Percentiles rank a stretch among this genome's conserved stretches.
Conservation (phyloP, 1,284 basidiomycete genomes). For the Moesziomyces sp. region DNA sequence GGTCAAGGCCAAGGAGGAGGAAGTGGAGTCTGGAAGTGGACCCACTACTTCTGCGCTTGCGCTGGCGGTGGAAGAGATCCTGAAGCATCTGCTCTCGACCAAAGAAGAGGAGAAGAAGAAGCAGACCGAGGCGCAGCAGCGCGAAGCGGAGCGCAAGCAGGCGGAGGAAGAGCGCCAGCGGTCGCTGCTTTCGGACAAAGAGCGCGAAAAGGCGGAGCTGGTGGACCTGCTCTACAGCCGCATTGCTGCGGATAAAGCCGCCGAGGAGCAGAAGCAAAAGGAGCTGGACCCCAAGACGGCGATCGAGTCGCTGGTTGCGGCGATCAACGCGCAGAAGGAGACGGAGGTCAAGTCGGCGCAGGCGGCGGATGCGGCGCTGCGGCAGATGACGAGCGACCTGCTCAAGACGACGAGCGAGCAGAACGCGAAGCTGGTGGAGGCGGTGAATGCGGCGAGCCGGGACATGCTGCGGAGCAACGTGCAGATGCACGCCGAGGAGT, state of each 20-base stretch:
- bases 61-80: slow-evolving; percentile 60
- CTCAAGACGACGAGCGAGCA: slow-evolving; percentile 50
- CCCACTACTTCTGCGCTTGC: slow-evolving; percentile 47
- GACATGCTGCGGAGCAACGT: slow-evolving; percentile 58
- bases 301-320: slow-evolving; percentile 57
- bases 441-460: slow-evolving; percentile 49
- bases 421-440: slow-evolving; percentile 52
- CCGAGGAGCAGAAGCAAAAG: slow-evolving; percentile 30
- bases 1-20: slow-evolving; percentile 12
- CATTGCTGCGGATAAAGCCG: slow-evolving; percentile 37
- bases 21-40: slow-evolving; percentile 6
- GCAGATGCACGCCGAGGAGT: slow-evolving; percentile 56
- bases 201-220: slow-evolving; percentile 48
- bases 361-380: slow-evolving; percentile 45
- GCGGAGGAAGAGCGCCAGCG: slow-evolving; percentile 25
- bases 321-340: slow-evolving; percentile 54
- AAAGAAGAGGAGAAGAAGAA: slow-evolving; percentile 54
- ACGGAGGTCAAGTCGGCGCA: slow-evolving; percentile 35
- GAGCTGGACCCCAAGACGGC: slow-evolving; percentile 56
- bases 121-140: slow-evolving; percentile 26
- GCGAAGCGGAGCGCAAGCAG: slow-evolving; percentile 30
- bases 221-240: slow-evolving; percentile 43
- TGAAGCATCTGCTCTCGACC: slow-evolving; percentile 57
- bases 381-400: slow-evolving; percentile 47
- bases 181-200: slow-evolving; percentile 28